phyloP scores from a whole-genome alignment of 2,329 filamentous ascomycete species.

The Fusarium ambrosium region DNA sequence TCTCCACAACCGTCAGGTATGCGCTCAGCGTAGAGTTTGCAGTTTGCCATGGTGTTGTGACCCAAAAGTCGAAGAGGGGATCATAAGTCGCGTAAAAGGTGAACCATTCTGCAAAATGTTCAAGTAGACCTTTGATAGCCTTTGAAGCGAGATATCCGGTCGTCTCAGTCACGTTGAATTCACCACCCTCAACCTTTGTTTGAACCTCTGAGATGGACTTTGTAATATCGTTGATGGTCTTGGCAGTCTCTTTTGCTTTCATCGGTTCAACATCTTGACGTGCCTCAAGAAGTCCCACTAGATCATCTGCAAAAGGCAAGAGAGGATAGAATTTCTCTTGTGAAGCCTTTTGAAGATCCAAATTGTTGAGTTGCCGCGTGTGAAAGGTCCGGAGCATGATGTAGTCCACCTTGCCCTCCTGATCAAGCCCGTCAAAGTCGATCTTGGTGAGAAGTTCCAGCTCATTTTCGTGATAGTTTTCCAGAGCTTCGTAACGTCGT shows the following conservation, averaged over 20 bases:
- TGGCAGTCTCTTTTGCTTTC: slow-evolving; percentile 24
- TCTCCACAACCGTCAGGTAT: slow-evolving; percentile 23
- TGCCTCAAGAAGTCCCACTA: slow-evolving; percentile 24
- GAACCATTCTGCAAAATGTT: slow-evolving; percentile 26
- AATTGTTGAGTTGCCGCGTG: slow-evolving; percentile 27
- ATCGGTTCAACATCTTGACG: slow-evolving; percentile 35
- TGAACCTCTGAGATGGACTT: slow-evolving; percentile 23
- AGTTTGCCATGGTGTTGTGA: slow-evolving; percentile 29
- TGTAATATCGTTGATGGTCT: slow-evolving; percentile 21
- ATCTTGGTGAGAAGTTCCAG: slow-evolving; percentile 15
- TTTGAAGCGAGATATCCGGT: slow-evolving; percentile 28
- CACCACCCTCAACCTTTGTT: slow-evolving; percentile 13
- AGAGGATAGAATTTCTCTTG: slow-evolving; percentile 11
- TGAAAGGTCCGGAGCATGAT: slow-evolving; percentile 35
- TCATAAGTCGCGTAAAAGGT: slow-evolving; percentile 34
- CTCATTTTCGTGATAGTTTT: slow-evolving; percentile 20
- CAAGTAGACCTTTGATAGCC: slow-evolving; percentile 14
- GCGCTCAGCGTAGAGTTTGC: background rate
- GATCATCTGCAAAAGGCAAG: slow-evolving; percentile 8
- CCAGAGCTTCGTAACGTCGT: slow-evolving; percentile 14
- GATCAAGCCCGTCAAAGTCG: slow-evolving; percentile 24
- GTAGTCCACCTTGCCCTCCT: slow-evolving; percentile 34
- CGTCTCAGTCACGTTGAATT: slow-evolving; percentile 31
- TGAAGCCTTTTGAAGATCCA: slow-evolving; percentile 12
- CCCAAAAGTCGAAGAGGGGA: slow-evolving; percentile 35